Evolutionary conservation across 345 rosid species (phyloP).

Genomic region (Angophora floribunda): DNA sequence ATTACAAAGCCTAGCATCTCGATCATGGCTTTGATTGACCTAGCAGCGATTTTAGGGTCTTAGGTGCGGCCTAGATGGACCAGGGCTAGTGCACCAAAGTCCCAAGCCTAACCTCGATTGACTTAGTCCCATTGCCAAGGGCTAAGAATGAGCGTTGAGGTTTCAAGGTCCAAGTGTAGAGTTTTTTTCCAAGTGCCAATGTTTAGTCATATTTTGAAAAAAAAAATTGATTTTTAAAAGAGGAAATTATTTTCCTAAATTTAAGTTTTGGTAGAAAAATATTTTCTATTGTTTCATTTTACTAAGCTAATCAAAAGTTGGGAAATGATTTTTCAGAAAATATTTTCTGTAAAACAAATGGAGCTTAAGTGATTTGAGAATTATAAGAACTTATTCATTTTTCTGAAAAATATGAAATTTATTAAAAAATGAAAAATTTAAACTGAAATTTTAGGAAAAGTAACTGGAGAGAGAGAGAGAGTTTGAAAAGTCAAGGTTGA

Average conservation of each 20-base stretch:
- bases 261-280: too few relatives aligned
- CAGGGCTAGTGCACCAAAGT: neutral
- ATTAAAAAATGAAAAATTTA: neutral
- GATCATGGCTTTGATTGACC: too few relatives aligned
- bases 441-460: neutral
- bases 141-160: neutral
- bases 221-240: rapidly evolving
- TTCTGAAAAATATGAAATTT: neutral
- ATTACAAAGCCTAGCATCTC: neutral
- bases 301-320: rapidly evolving
- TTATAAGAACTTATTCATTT: neutral
- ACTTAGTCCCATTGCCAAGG: neutral
- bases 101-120: rapidly evolving
- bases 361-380: neutral
- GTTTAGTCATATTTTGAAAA: too few relatives aligned
- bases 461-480: neutral
- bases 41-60: too few relatives aligned
- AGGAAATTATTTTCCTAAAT: too few relatives aligned
- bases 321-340: too few relatives aligned
- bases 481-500: neutral
- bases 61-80: neutral
- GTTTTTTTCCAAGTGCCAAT: neutral
- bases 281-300: too few relatives aligned
- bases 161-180: neutral
- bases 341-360: rapidly evolving